These are phyloP conservation scores for Volvox carteri DNA, from an alignment of 163 green algal genomes.

Conservation along the genomic window DNA sequence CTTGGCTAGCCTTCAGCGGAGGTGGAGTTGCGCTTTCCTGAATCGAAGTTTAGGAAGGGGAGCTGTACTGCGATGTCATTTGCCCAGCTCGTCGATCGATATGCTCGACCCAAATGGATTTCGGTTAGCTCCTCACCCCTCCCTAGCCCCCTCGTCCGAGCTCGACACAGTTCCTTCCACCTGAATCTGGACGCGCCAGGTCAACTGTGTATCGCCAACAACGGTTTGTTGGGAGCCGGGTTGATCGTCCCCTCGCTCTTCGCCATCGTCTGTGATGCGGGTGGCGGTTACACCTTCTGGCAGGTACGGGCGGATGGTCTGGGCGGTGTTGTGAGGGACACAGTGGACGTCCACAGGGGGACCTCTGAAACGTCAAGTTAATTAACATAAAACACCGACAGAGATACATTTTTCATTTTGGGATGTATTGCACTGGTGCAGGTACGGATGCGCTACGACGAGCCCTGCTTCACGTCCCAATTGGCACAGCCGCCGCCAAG, in stretches of 20 bases:
- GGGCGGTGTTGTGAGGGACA: too few relatives aligned
- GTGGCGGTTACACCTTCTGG: conserved; percentile 64
- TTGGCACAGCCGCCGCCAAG: neutral
- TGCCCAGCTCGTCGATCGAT: too few relatives aligned
- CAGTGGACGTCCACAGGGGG: too few relatives aligned
- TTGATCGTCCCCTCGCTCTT: neutral
- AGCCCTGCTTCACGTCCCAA: conserved; percentile 58
- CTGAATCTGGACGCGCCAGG: too few relatives aligned
- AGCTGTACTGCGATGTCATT: too few relatives aligned
- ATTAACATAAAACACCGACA: too few relatives aligned
- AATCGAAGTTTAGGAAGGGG: too few relatives aligned
- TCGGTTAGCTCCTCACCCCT: neutral
- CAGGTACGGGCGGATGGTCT: conserved; percentile 54
- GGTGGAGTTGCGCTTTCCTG: too few relatives aligned
- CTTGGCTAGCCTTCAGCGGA: too few relatives aligned
- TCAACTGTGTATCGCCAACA: neutral
- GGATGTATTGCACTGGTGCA: conserved; percentile 53
- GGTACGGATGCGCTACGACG: conserved; percentile 49
- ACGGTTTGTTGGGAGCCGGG: neutral
- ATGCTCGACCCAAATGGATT: neutral
- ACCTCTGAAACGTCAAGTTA: too few relatives aligned
- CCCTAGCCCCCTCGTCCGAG: neutral
- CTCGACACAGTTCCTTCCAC: too few relatives aligned
- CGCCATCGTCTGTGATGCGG: conserved; percentile 46
- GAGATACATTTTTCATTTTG: too few relatives aligned